A percentile compares a stretch with the other conserved stretches of the same genome.
phyloP scores from a whole-genome alignment of 208 protist species.

The Leishmania tarentolae region DNA sequence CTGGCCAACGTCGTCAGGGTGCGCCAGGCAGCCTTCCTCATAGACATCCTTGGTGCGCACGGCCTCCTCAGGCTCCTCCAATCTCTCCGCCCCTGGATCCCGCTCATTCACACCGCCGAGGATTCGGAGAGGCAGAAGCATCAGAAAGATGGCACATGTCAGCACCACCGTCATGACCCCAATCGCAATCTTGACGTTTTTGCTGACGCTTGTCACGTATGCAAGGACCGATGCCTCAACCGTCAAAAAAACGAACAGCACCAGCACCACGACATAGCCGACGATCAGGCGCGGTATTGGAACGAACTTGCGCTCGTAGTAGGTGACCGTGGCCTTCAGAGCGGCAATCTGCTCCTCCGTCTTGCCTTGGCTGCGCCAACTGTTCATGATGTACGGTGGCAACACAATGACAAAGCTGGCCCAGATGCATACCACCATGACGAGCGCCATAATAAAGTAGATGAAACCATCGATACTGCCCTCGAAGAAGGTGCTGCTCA shows the following conservation, averaged over 20 bases:
- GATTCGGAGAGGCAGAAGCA: conserved; percentile 44
- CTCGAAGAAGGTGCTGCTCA: conserved; percentile 58
- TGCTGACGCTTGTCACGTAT: conserved; percentile 39
- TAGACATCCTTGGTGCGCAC: neutral
- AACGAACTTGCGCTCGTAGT: conserved; percentile 65
- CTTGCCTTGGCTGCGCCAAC: conserved; percentile 57
- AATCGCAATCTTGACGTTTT: conserved; percentile 31
- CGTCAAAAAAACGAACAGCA: conserved; percentile 60
- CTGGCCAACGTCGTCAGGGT: neutral
- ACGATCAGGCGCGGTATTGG: conserved; percentile 46
- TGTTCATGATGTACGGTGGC: conserved; percentile 70
- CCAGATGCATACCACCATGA: conserved; percentile 44
- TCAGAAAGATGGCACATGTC: conserved; percentile 41
- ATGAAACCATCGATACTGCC: conserved; percentile 53
- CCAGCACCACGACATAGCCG: conserved; percentile 44
- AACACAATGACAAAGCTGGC: conserved; percentile 51
- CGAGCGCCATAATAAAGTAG: conserved; percentile 51
- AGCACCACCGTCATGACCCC: conserved; percentile 47
- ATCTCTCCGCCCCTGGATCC: conserved; percentile 8
- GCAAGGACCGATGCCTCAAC: conserved; percentile 53
- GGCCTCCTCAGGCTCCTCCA: conserved; percentile 2
- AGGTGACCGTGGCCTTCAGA: conserved; percentile 28
- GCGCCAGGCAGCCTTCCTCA: neutral
- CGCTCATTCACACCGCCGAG: conserved; percentile 59
- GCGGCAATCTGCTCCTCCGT: conserved; percentile 39